Evolutionary conservation across 2,329 filamentous ascomycete genomes (phyloP).

Genomic region (Nigrospora osmanthi): DNA sequence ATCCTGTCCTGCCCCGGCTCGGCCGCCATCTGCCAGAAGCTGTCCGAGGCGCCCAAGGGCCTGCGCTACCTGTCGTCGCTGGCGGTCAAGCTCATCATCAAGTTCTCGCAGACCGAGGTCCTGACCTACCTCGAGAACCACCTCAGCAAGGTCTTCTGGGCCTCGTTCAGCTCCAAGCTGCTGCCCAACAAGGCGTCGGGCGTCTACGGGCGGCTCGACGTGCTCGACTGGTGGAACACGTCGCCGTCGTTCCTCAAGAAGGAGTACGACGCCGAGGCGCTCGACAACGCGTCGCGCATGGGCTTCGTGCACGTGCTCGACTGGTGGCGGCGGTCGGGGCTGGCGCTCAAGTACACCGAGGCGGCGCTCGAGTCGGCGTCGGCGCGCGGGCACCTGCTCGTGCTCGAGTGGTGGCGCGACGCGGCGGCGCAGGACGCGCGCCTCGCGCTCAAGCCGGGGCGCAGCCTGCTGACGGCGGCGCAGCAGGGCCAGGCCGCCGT

Average conservation of each 20-base stretch:
- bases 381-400: slow-evolving; percentile 72
- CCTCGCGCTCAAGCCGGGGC: slow-evolving; percentile 67
- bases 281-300: slow-evolving; percentile 80
- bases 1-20: slow-evolving; percentile 64
- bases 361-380: slow-evolving; percentile 82
- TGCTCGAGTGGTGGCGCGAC: slow-evolving; percentile 90
- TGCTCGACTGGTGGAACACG: slow-evolving; percentile 86
- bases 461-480: slow-evolving; percentile 74
- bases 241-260: slow-evolving; percentile 77
- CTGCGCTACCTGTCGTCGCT: slow-evolving; percentile 68
- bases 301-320: slow-evolving; percentile 81
- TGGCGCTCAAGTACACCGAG: slow-evolving; percentile 80
- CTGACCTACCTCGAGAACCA: slow-evolving; percentile 64
- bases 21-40: slow-evolving; percentile 63
- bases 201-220: slow-evolving; percentile 75
- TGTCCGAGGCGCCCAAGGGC: slow-evolving; percentile 62
- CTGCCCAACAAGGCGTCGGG: slow-evolving; percentile 83
- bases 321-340: slow-evolving; percentile 77
- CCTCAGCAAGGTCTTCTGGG: slow-evolving; percentile 69
- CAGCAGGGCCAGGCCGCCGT: slow-evolving; percentile 73
- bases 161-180: slow-evolving; percentile 70
- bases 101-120: slow-evolving; percentile 76
- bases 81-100: slow-evolving; percentile 82
- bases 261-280: slow-evolving; percentile 76
- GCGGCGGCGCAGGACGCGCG: slow-evolving; percentile 52